A percentile compares a stretch with the other conserved stretches of the same genome.
These are phyloP conservation scores for Suzukiozyma palmioleophila DNA, from an alignment of 1,139 yeast genomes.

Conservation along the genomic window DNA sequence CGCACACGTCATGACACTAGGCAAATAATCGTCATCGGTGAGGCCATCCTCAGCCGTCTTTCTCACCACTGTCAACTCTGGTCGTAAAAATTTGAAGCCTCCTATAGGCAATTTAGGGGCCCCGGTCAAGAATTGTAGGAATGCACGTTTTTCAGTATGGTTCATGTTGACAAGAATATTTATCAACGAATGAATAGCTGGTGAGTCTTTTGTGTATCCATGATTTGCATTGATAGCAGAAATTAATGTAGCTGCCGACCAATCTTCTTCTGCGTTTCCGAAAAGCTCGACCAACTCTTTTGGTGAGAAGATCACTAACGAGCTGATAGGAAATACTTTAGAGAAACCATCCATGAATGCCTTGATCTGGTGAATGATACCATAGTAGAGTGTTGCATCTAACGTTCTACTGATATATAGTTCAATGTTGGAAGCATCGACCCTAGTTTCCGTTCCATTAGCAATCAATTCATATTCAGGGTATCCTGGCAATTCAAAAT, in stretches of 20 bases:
- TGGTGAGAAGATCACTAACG: slow-evolving; percentile 68
- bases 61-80: slow-evolving; percentile 83
- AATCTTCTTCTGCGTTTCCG: slow-evolving; percentile 74
- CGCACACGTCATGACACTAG: slow-evolving; percentile 98
- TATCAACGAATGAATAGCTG: slow-evolving; percentile 55
- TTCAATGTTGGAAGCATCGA: slow-evolving; percentile 53
- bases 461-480: slow-evolving; percentile 54
- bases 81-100: slow-evolving; percentile 80
- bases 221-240: slow-evolving; percentile 79
- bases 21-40: slow-evolving; percentile 78
- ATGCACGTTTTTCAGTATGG: slow-evolving; percentile 56
- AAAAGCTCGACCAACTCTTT: slow-evolving; percentile 67
- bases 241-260: slow-evolving; percentile 65
- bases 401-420: slow-evolving; percentile 55
- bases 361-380: slow-evolving; percentile 60
- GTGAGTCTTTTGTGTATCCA: slow-evolving; percentile 76
- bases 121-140: slow-evolving; percentile 88
- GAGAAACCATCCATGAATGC: slow-evolving; percentile 82
- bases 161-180: slow-evolving; percentile 54
- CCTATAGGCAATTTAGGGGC: slow-evolving; percentile 92
- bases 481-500: slow-evolving; percentile 67
- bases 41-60: slow-evolving; percentile 67
- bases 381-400: slow-evolving; percentile 59
- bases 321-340: slow-evolving; percentile 73
- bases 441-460: slow-evolving; percentile 49